phyloP scores from a whole-genome alignment of 805 yeast genomes.

The Candida maesae region DNA sequence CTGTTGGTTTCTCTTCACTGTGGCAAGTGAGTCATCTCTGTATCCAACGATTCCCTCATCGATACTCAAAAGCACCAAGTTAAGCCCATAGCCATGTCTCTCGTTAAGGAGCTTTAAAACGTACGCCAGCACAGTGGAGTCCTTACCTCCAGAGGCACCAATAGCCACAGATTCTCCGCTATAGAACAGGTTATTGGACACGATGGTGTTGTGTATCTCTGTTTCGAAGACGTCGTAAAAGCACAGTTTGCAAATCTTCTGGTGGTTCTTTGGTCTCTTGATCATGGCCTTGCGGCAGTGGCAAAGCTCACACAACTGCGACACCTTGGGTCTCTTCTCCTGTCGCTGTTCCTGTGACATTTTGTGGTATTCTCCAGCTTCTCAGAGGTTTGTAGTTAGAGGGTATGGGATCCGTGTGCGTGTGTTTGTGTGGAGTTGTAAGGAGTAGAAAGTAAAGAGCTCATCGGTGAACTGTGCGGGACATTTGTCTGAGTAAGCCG shows the following conservation, averaged over 20 bases:
- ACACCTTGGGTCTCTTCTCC: slow-evolving; percentile 27
- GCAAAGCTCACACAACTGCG: slow-evolving; percentile 77
- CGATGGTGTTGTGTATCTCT: slow-evolving; percentile 89
- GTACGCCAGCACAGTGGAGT: slow-evolving; percentile 91
- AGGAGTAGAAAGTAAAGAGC: not conserved
- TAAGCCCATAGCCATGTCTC: slow-evolving; percentile 82
- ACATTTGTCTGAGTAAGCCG: too few relatives aligned
- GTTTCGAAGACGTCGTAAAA: slow-evolving; percentile 90
- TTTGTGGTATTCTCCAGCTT: slow-evolving; percentile 1
- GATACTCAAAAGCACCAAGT: slow-evolving; percentile 75
- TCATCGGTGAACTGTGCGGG: not conserved
- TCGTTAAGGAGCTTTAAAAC: slow-evolving; percentile 84
- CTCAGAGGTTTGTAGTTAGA: too few relatives aligned
- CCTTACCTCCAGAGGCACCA: slow-evolving; percentile 99
- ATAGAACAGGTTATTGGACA: slow-evolving; percentile 60
- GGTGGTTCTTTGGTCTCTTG: slow-evolving; percentile 88
- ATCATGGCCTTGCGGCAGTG: slow-evolving; percentile 77
- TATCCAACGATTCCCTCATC: slow-evolving; percentile 98
- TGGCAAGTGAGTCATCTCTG: slow-evolving; percentile 94
- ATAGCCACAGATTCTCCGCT: slow-evolving; percentile 89
- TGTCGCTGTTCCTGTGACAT: not conserved
- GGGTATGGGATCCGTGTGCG: too few relatives aligned
- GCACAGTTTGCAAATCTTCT: slow-evolving; percentile 86
- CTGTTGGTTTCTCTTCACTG: slow-evolving; percentile 86
- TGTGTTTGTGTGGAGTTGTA: not conserved